These are phyloP conservation scores for Hypoxylon sp. DNA, from an alignment of 2,329 filamentous ascomycete genomes.

Conservation along the genomic window DNA sequence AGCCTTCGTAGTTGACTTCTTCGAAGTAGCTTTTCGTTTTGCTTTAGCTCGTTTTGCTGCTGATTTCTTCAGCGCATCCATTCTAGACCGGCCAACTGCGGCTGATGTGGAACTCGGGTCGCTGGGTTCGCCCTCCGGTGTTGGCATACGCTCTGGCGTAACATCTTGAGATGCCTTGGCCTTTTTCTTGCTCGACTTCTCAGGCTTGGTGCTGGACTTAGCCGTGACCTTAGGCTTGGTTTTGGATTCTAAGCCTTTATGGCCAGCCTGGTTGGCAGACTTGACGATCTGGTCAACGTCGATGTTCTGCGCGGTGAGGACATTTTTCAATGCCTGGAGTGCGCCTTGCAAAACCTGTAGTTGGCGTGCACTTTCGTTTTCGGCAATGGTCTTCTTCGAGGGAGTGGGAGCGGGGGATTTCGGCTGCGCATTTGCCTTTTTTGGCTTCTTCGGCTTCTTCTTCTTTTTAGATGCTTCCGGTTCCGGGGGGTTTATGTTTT, in stretches of 20 bases:
- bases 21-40: background rate
- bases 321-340: slow-evolving; percentile 57
- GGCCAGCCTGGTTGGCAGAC: slow-evolving; percentile 4
- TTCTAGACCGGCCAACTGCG: background rate
- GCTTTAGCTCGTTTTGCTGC: slow-evolving; percentile 5
- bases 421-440: slow-evolving; percentile 34
- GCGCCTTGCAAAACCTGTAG: slow-evolving; percentile 57
- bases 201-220: slow-evolving; percentile 6
- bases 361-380: slow-evolving; percentile 48
- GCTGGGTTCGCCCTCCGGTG: background rate
- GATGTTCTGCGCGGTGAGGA: slow-evolving; percentile 55
- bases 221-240: slow-evolving; percentile 6
- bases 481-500: slow-evolving; percentile 1
- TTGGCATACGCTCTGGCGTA: background rate
- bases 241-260: slow-evolving; percentile 4
- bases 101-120: background rate
- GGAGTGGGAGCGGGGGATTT: slow-evolving; percentile 44
- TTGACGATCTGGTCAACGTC: slow-evolving; percentile 46
- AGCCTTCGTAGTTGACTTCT: background rate
- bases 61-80: background rate
- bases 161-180: background rate
- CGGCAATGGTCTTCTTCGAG: slow-evolving; percentile 20
- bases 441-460: slow-evolving; percentile 39
- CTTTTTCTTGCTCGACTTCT: background rate
- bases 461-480: slow-evolving; percentile 34